phyloP scores from a whole-genome alignment of 257 asterid genomes.

The Primulina tabacum region DNA sequence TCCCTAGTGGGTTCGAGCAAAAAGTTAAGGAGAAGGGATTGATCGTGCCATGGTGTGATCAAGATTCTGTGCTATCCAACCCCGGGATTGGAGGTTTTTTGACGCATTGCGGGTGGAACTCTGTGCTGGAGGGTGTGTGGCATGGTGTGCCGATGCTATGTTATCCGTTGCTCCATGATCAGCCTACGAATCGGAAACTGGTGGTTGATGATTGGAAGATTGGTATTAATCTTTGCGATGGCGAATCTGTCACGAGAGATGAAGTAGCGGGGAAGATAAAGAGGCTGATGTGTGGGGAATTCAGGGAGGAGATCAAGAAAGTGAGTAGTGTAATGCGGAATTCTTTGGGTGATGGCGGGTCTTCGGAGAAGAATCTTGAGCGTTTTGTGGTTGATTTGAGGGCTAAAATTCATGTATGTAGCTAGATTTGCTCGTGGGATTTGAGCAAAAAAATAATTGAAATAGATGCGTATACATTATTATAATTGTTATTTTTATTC shows the following conservation, averaged over 20 bases:
- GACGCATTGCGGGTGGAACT: slow-evolving; percentile 50
- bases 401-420: too few relatives aligned
- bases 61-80: slow-evolving; percentile 20
- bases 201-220: slow-evolving; percentile 37
- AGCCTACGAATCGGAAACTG: slow-evolving; percentile 32
- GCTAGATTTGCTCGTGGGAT: too few relatives aligned
- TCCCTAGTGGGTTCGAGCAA: slow-evolving; percentile 34
- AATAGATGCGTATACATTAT: too few relatives aligned
- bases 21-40: slow-evolving; percentile 25
- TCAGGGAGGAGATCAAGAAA: slow-evolving; percentile 34
- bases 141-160: slow-evolving; percentile 38
- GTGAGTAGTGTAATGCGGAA: slow-evolving; percentile 32
- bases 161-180: slow-evolving; percentile 26
- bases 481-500: too few relatives aligned
- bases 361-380: slow-evolving; percentile 48
- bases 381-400: slow-evolving; percentile 29
- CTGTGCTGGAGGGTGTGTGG: slow-evolving; percentile 44
- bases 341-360: slow-evolving; percentile 44
- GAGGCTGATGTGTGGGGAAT: slow-evolving; percentile 19
- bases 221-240: slow-evolving; percentile 25
- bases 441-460: too few relatives aligned
- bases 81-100: slow-evolving; percentile 22
- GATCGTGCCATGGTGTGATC: slow-evolving; percentile 37
- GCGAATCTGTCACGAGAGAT: not conserved
- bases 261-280: slow-evolving; percentile 24